Evolutionary conservation across 2,329 filamentous ascomycete genomes (phyloP).

Genomic region (Monilinia laxa): DNA sequence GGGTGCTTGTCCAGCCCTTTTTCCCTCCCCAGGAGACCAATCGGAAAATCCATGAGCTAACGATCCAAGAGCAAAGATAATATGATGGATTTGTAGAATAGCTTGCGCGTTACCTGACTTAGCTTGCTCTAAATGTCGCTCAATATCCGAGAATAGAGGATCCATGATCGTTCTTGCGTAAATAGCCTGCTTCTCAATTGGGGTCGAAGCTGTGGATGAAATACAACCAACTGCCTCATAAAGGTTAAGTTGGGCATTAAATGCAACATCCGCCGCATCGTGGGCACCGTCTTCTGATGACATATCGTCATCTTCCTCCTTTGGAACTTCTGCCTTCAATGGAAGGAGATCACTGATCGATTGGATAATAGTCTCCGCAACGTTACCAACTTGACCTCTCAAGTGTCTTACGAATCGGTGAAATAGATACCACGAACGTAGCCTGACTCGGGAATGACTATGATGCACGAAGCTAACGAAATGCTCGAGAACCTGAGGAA

Average conservation of each 20-base stretch:
- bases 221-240: conserved; percentile 95
- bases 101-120: conserved; percentile 80
- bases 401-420: conserved; percentile 89
- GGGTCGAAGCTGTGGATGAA: conserved; percentile 74
- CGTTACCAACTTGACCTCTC: conserved; percentile 77
- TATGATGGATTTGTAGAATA: conserved; percentile 86
- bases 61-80: conserved; percentile 93
- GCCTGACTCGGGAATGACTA: conserved; percentile 80
- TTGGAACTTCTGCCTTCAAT: conserved; percentile 85
- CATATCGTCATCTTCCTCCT: conserved; percentile 78
- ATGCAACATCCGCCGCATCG: conserved; percentile 84
- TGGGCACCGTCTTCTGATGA: conserved; percentile 94
- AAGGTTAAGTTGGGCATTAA: conserved; percentile 86
- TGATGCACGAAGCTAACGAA: conserved; percentile 92
- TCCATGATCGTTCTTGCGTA: conserved; percentile 87
- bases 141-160: conserved; percentile 86
- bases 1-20: conserved; percentile 44
- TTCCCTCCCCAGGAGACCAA: conserved; percentile 65
- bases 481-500: conserved; percentile 83
- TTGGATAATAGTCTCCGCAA: conserved; percentile 87
- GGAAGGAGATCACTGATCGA: conserved; percentile 84
- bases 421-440: conserved; percentile 95
- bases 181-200: conserved; percentile 79
- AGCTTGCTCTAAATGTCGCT: conserved; percentile 72
- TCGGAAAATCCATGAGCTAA: conserved; percentile 91